phyloP scores from a whole-genome alignment of 257 asterid species.

The Fraxinus cuspidata region DNA sequence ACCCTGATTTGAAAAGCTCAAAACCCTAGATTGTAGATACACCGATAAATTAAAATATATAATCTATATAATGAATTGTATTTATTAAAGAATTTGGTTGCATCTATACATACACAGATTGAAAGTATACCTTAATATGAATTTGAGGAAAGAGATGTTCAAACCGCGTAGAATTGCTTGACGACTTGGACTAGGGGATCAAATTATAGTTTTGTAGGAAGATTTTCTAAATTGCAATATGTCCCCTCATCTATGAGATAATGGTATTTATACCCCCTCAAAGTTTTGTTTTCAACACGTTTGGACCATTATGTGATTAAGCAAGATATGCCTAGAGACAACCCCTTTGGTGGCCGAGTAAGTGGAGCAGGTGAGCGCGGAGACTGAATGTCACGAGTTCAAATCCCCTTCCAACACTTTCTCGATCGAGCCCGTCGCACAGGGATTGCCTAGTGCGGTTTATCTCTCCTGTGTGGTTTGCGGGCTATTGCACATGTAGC shows the following conservation, averaged over 20 bases:
- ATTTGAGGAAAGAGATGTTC: background rate
- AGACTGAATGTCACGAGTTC: no score
- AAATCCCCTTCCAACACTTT: no score
- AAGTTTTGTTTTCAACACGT: background rate
- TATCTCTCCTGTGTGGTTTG: no score
- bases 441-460: no score
- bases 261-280: conserved; percentile 7
- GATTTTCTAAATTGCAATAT: background rate
- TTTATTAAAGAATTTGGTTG: background rate
- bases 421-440: no score
- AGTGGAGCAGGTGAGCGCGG: no score
- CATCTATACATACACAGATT: background rate
- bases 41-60: background rate
- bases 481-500: no score
- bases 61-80: background rate
- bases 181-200: background rate
- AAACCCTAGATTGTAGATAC: background rate
- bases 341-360: no score
- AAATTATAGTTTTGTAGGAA: background rate
- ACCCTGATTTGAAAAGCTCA: conserved; percentile 5
- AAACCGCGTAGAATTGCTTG: conserved; percentile 20
- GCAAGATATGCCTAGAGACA: no score
- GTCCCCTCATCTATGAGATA: background rate
- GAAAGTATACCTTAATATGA: conserved; percentile 24
- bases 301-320: background rate